Base-by-base conservation (phyloP, 371 early-diverging fungal species). In the Saksenaea vasiformis region DNA sequence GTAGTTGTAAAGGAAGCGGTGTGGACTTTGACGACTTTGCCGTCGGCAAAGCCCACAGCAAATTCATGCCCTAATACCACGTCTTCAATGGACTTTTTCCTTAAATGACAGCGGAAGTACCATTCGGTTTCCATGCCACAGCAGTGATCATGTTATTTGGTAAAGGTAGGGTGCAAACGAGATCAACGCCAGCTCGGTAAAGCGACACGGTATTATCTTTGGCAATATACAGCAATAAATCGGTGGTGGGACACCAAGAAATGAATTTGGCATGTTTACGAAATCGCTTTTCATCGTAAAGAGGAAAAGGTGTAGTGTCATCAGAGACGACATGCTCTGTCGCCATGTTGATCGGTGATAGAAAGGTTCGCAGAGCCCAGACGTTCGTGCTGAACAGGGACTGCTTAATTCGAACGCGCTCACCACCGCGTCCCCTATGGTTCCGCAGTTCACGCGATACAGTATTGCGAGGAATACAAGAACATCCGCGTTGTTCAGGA, bases 1-100 rank as follows among this genome's bases (percentile, higher is more conserved):
- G 11, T 51, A 15, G 54, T 17, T 35, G 35, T 54, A 53, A 38
- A 34, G 13, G 17, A 22, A 53, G 35, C 24, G 11, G 34, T 19
- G 36, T 34, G 35, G 22, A 61, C 53, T 17, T 22, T 28, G 17
- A 17, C 14, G 10, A 61, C 54, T 24, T 47, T 51, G 26, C 61
- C 61, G 19, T 61, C 53, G 1, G 24, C 54, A 11, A 17, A 53
- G 4, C 61, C 61, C 5, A 61, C 31, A 19, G 36, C 61, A 19
- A 61, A 61, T 61, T 61, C 53, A 17, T 61, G 51, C 5, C 61
- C 61, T 61, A 61, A 22, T 8, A 14, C 15, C 4, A 41, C 55
- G 55, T 14, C 7, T 55, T 19, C 4, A 47, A 47, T 22, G 51
- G 39, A 2, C n/a, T 39, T 39, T 39, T 11, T n/a, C 11, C 11